A percentile compares a stretch with the other conserved stretches of the same genome.
Evolutionary conservation across 768 basidiomycete genomes (phyloP).

Genomic region (Strobilomyces confusus): DNA sequence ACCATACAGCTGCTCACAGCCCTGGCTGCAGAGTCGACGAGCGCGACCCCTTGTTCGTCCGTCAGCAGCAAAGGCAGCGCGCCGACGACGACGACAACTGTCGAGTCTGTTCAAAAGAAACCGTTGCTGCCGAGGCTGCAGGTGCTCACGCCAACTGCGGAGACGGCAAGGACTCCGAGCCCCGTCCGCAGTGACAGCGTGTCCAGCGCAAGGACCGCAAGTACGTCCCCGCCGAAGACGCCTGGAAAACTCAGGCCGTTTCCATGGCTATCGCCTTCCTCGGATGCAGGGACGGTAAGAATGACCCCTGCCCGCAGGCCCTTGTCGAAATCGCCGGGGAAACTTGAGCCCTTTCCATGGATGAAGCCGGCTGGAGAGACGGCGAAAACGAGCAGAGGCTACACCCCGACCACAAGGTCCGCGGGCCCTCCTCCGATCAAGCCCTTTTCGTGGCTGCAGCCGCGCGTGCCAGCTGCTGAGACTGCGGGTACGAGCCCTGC

Average conservation of each 20-base stretch:
- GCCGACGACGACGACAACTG: background rate
- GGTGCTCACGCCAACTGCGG: background rate
- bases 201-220: background rate
- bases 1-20: background rate
- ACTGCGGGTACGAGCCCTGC: no score
- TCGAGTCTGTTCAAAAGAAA: background rate
- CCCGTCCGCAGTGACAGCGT: background rate
- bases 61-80: background rate
- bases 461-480: background rate
- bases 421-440: no score
- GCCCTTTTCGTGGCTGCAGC: no score
- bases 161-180: background rate
- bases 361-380: no score
- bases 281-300: no score
- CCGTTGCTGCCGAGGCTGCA: background rate
- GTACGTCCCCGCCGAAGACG: background rate
- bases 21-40: background rate
- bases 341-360: no score
- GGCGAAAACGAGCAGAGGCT: no score
- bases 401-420: no score
- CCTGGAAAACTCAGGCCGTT: background rate
- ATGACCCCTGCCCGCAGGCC: no score
- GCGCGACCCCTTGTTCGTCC: background rate
- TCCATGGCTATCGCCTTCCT: conserved; percentile 1
- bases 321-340: no score